Base-by-base conservation (phyloP, 441 rosid genomes). In the Pelargonium exstipulatum region DNA sequence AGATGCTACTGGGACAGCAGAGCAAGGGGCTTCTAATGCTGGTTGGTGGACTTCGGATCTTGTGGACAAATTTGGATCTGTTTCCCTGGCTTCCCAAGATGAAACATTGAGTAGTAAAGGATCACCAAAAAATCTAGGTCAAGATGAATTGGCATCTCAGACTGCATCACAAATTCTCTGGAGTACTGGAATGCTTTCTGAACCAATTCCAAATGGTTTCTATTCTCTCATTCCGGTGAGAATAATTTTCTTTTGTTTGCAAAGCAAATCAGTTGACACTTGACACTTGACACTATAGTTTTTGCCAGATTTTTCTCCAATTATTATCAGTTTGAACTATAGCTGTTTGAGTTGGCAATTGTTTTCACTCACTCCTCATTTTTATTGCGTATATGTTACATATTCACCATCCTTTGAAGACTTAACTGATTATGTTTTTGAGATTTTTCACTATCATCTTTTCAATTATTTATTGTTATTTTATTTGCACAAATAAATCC, bases 121-220 rank as follows among this genome's bases (percentile, higher is more conserved):
- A 78, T 88, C 89, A 55, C 94, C 86, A 42, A 81, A 83, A 84
- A 82, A 70, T 83, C 74, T 75, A 66, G 96, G 80, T 69, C 88
- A 84, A 77, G 88, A 90, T 83, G 85, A 77, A 32, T 72, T 84
- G 64, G 82, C 88, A 74, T 81, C 91, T 64, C 91, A 76, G 81
- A 86, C 83, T 53, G 99, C 97, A 17, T 95, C 98, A 7, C 94
- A 95, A 84, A 83, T 84, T 81, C 92, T 95, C 65, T 95, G 99
- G 99, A 85, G 83, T 78, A 95, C 90, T 1, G 95, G 98, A 76
- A 83, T 84, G 83, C 96, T 95, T 63, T 83, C 86, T 48, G 98
- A 92, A 62, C 85, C 82, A 2, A 84, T 95, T 68, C 98, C 98
- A 65, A 88, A 89, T 82, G 99, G 99, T 65, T 95, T 92, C 79